Evolutionary conservation across 2,329 filamentous ascomycete species (phyloP).

Genomic region (Xylogone sp.): DNA sequence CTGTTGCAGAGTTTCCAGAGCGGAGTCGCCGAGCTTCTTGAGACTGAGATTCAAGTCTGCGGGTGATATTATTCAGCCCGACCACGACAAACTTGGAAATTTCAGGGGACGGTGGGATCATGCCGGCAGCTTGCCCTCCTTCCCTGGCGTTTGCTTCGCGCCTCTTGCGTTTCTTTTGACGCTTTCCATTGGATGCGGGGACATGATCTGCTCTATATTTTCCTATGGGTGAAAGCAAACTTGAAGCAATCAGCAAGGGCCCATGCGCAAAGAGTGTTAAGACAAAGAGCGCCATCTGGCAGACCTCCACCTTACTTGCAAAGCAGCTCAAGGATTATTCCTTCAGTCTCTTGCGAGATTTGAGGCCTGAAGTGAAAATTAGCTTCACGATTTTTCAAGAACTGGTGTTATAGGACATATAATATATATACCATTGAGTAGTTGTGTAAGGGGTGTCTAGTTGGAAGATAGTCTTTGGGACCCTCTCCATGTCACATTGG

Average conservation of each 20-base stretch:
- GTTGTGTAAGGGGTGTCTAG: constrained; percentile 62
- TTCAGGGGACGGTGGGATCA: constrained; percentile 41
- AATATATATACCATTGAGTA: constrained; percentile 49
- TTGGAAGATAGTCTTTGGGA: constrained; percentile 55
- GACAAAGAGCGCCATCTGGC: too few species aligned
- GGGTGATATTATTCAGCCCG: constrained; percentile 61
- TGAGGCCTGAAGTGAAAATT: constrained; percentile 50
- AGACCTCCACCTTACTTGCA: constrained; percentile 66
- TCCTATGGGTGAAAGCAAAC: constrained; percentile 61
- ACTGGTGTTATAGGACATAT: too few species aligned
- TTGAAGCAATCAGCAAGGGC: constrained; percentile 28
- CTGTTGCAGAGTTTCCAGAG: background rate
- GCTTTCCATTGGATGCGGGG: constrained; percentile 57
- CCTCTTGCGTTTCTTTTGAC: constrained; percentile 50
- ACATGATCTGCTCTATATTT: constrained; percentile 53
- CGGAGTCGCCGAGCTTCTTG: constrained; percentile 6
- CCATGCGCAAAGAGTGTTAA: constrained; percentile 2
- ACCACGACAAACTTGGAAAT: constrained; percentile 56
- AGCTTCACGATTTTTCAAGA: background rate
- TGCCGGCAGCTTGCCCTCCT: constrained; percentile 9
- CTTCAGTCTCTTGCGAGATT: constrained; percentile 54
- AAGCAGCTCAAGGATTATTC: constrained; percentile 62
- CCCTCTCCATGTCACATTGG: constrained; percentile 43
- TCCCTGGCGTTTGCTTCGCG: constrained; percentile 27
- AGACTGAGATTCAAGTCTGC: constrained; percentile 39